A percentile compares a stretch with the other conserved stretches of the same genome.
These are phyloP conservation scores for Emmonsiellopsis sp. DNA, from an alignment of 2,329 filamentous ascomycete genomes.

Conservation along the genomic window DNA sequence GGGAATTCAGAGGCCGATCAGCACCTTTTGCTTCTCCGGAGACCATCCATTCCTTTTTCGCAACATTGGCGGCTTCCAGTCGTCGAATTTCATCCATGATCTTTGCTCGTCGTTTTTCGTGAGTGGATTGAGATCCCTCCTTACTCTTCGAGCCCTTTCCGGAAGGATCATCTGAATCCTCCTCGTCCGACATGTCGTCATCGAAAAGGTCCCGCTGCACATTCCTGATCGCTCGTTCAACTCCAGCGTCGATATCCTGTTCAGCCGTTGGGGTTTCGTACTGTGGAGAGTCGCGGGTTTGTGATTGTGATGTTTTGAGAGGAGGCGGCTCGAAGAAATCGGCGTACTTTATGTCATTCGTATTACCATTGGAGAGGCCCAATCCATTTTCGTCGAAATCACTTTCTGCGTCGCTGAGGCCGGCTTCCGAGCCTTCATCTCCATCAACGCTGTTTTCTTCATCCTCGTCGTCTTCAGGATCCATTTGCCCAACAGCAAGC, in stretches of 20 bases:
- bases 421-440: constrained; percentile 56
- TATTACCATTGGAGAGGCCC: constrained; percentile 42
- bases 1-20: constrained; percentile 79
- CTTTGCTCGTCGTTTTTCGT: constrained; percentile 79
- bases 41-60: constrained; percentile 84
- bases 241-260: constrained; percentile 47
- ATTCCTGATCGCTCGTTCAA: constrained; percentile 75
- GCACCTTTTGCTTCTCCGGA: constrained; percentile 76
- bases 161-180: constrained; percentile 60
- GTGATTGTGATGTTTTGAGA: constrained; percentile 33
- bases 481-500: constrained; percentile 36
- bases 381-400: constrained; percentile 51
- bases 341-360: constrained; percentile 81
- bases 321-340: constrained; percentile 89
- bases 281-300: neutral
- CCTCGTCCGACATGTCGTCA: constrained; percentile 47
- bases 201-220: constrained; percentile 88
- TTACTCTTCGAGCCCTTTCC: constrained; percentile 8
- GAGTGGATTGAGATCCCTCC: constrained; percentile 50
- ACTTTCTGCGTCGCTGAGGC: constrained; percentile 75
- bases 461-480: constrained; percentile 9
- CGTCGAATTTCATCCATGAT: constrained; percentile 83
- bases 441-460: constrained; percentile 28
- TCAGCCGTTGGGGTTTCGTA: constrained; percentile 19
- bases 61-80: constrained; percentile 79